A percentile compares a stretch with the other conserved stretches of the same genome.
Conservation (phyloP, 1,139 yeast species). For the Ashbya aceris region DNA sequence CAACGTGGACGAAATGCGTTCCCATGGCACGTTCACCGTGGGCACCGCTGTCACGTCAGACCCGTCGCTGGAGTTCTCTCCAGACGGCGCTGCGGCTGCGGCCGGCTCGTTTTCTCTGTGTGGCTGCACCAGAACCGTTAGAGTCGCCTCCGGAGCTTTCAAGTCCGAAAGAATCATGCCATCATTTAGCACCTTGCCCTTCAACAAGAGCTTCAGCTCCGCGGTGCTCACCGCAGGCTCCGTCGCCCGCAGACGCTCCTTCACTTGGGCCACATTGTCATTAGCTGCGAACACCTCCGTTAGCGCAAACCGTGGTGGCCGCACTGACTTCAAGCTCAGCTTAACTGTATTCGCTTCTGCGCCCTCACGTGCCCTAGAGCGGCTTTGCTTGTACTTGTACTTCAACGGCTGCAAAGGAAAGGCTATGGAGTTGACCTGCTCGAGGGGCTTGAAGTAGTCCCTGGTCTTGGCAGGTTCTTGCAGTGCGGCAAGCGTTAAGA, state of each 20-base stretch:
- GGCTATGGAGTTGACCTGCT: conserved; percentile 26
- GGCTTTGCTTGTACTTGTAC: conserved; percentile 21
- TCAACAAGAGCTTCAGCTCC: conserved; percentile 36
- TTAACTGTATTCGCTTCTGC: conserved; percentile 9
- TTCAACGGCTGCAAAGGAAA: conserved; percentile 31
- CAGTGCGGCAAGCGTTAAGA: conserved; percentile 26
- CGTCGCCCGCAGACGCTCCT: conserved; percentile 27
- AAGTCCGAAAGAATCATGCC: conserved; percentile 25
- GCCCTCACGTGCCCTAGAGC: conserved; percentile 5
- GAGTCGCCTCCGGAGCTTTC: conserved; percentile 16
- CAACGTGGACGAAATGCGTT: conserved; percentile 25
- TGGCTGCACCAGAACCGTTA: conserved; percentile 31
- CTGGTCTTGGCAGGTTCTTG: conserved; percentile 20
- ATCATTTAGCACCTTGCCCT: conserved; percentile 44
- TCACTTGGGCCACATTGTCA: conserved; percentile 34
- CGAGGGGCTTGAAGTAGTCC: conserved; percentile 23
- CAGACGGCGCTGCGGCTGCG: conserved; percentile 13
- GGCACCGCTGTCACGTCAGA: conserved; percentile 2
- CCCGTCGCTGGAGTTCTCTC: conserved; percentile 7
- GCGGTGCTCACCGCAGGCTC: conserved; percentile 21
- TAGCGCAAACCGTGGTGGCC: conserved; percentile 37
- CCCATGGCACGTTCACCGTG: conserved; percentile 30
- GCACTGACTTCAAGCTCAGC: conserved; percentile 36
- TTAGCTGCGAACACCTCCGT: conserved; percentile 22
- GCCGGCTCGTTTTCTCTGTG: conserved; percentile 7